phyloP scores from a whole-genome alignment of 2,329 filamentous ascomycete species.

The Fusarium nodosum region DNA sequence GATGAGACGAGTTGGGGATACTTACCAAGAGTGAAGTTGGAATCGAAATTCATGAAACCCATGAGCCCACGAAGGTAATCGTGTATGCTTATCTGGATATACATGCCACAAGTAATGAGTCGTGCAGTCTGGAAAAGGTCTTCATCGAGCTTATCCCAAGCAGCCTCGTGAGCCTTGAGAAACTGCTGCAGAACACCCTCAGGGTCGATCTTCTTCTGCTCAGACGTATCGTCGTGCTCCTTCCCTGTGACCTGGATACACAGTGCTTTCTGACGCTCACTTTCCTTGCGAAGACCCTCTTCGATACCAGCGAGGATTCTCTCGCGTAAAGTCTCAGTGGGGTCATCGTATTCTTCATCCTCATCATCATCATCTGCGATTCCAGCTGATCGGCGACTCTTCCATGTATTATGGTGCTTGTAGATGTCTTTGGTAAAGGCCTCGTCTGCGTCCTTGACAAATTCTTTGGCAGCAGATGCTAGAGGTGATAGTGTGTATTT shows the following conservation, averaged over 20 bases:
- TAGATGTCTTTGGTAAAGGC: background rate
- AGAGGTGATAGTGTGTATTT: slow-evolving; percentile 11
- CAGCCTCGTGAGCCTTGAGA: slow-evolving; percentile 5
- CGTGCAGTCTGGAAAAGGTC: slow-evolving; percentile 20
- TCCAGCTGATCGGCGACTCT: slow-evolving; percentile 3
- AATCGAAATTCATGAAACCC: slow-evolving; percentile 66
- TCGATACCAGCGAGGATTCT: slow-evolving; percentile 1
- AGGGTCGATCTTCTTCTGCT: background rate
- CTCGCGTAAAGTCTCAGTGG: background rate
- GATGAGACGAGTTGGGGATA: background rate
- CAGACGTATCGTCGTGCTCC: background rate
- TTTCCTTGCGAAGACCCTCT: background rate
- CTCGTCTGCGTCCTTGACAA: background rate
- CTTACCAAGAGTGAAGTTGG: slow-evolving; percentile 67
- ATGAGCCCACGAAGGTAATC: slow-evolving; percentile 58
- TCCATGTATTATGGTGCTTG: slow-evolving; percentile 1
- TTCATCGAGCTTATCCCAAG: slow-evolving; percentile 13
- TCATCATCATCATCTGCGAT: slow-evolving; percentile 2
- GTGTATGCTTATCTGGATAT: slow-evolving; percentile 63
- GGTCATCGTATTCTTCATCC: background rate
- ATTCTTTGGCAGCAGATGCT: slow-evolving; percentile 2
- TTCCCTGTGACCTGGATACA: background rate
- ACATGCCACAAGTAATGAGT: slow-evolving; percentile 66
- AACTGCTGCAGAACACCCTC: background rate
- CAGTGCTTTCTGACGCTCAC: background rate